phyloP scores from a whole-genome alignment of 176 grass and related monocot species.

The Alloteropsis semialata region DNA sequence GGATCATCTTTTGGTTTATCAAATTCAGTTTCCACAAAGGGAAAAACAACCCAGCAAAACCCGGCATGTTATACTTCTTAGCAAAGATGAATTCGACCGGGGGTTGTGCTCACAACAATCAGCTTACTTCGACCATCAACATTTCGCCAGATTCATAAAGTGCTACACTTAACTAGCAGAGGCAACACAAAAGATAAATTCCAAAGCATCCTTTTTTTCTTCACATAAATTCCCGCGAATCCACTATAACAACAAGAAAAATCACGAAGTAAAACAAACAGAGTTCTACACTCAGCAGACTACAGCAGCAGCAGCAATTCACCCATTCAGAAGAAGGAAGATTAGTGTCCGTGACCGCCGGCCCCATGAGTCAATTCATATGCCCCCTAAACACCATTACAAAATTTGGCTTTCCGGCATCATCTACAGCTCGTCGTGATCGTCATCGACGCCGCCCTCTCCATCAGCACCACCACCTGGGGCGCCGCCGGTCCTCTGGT shows the following conservation, averaged over 20 bases:
- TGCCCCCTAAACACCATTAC: conserved; percentile 18
- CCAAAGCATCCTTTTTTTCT: conserved; percentile 2
- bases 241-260: conserved; percentile 29
- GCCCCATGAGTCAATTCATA: neutral
- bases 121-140: too few relatives aligned
- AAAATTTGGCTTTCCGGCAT: conserved; percentile 29
- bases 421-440: conserved; percentile 63
- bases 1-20: too few relatives aligned
- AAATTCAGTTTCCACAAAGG: too few relatives aligned
- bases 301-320: neutral
- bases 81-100: too few relatives aligned
- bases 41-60: too few relatives aligned
- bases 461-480: neutral
- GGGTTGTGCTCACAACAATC: too few relatives aligned
- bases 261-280: conserved; percentile 1
- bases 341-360: conserved; percentile 12
- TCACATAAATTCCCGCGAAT: conserved; percentile 44
- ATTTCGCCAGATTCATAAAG: too few relatives aligned
- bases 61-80: too few relatives aligned
- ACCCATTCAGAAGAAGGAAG: neutral
- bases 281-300: conserved; percentile 29
- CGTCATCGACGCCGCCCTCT: conserved; percentile 25
- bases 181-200: neutral
- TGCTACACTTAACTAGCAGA: too few relatives aligned
- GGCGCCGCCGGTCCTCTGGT: conserved; percentile 52